Evolutionary conservation across 2,329 filamentous ascomycete genomes (phyloP), one percentile per base, ranked within the genome.

Genomic region (Botrytis aclada): DNA sequence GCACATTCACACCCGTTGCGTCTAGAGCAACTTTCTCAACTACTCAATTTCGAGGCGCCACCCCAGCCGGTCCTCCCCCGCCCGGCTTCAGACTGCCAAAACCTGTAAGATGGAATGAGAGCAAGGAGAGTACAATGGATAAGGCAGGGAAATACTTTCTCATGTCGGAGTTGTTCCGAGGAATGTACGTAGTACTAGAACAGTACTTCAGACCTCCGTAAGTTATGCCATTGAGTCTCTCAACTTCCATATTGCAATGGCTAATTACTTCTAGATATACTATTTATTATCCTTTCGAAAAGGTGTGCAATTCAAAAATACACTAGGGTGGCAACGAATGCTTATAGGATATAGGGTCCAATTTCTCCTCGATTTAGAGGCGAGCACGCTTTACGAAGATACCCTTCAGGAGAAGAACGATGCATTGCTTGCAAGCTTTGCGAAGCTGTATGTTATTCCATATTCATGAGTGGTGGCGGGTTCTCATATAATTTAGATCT

Each of bases 391-490:
- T 88, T 99, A 76, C 91, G 96, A 83, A 90, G 96, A 81, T 99
- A 99, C 84, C 96, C 96, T 43, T 97, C 95, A 4, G 96, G 96
- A 78, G 96, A 99, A 86, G 96, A 99, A 87, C 93, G 96, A 79
- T 99, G 96, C 87, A 99, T 99, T 84, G 96, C 96, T 79, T 99
- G 96, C 93, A 99, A 99, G 88, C 91, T 99, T 74, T 99, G 96
- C 86, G 96, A 99, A 86, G 96, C 96, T 79, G 88, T 90, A 80
- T 69, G 81, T 80, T 67, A n/a, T 37, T 58, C 22, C 22, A 18
- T 22, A 51, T 4, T 29, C 39, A 18, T 45, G 37, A 18, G 16
- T n/a, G 29, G 25, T 39, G 20, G 25, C 20, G 25, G 14, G 34
- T 47, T 29, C 66, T 61, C 58, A 64, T 58, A 77, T 80, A 63